Percentiles rank a stretch among this genome's conserved stretches.
Conservation (phyloP, 1,284 basidiomycete genomes). For the Pisolithus thermaeus region DNA sequence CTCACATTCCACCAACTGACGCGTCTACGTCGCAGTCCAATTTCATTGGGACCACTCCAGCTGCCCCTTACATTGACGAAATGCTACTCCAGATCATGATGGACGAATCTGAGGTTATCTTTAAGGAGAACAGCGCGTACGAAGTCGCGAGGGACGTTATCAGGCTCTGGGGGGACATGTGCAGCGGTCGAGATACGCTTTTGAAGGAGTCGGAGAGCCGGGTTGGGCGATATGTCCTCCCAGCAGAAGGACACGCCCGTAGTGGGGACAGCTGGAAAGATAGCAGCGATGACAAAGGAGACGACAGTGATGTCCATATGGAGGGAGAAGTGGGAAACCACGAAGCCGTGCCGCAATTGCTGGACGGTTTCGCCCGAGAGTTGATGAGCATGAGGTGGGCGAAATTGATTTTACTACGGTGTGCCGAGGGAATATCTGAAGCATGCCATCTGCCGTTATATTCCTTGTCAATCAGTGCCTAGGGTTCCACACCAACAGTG, state of each 20-base stretch:
- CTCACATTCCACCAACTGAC: constrained; percentile 20
- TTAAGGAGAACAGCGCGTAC: constrained; percentile 79
- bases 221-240: constrained; percentile 57
- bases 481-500: too few relatives aligned
- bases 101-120: constrained; percentile 77
- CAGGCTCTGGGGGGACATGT: constrained; percentile 53
- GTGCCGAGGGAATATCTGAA: constrained; percentile 32
- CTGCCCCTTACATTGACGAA: constrained; percentile 72
- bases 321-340: constrained; percentile 6
- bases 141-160: constrained; percentile 67
- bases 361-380: constrained; percentile 20
- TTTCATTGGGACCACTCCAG: constrained; percentile 34
- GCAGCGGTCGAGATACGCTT: constrained; percentile 33
- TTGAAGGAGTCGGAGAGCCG: constrained; percentile 54
- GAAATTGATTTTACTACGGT: constrained; percentile 87
- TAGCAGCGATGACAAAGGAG: constrained; percentile 41
- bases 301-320: constrained; percentile 23
- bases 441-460: too few relatives aligned
- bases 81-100: constrained; percentile 73
- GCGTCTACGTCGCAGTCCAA: background rate
- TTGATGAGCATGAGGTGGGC: constrained; percentile 65
- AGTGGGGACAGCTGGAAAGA: constrained; percentile 34
- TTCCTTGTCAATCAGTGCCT: too few relatives aligned
- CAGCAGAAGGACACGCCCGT: constrained; percentile 29
- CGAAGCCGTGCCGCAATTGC: constrained; percentile 26